Evolutionary conservation across 2,329 filamentous ascomycete genomes (phyloP).

Genomic region (Elsinoe fawcettii): DNA sequence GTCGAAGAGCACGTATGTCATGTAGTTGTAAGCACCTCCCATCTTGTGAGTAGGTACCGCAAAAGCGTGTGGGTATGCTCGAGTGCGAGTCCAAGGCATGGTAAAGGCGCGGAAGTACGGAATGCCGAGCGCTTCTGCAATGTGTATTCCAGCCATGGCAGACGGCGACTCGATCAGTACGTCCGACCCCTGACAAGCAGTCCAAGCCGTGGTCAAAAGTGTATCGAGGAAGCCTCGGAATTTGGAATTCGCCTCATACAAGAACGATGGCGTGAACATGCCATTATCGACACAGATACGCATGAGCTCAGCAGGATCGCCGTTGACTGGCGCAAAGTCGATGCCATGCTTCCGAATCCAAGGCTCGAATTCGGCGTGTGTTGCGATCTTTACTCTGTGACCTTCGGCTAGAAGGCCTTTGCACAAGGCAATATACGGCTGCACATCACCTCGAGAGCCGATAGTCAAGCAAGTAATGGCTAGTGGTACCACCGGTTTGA

Average conservation of each 20-base stretch:
- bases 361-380: conserved; percentile 77
- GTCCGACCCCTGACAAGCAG: conserved; percentile 77
- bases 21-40: conserved; percentile 90
- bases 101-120: conserved; percentile 97
- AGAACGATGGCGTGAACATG: conserved; percentile 89
- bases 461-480: conserved; percentile 91
- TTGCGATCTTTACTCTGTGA: conserved; percentile 79
- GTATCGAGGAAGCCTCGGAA: conserved; percentile 96
- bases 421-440: conserved; percentile 94
- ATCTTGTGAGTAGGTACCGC: conserved; percentile 87
- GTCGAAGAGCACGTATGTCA: conserved; percentile 94
- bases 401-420: conserved; percentile 84
- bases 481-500: conserved; percentile 74
- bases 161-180: conserved; percentile 91
- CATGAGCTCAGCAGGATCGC: conserved; percentile 92
- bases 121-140: conserved; percentile 84
- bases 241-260: conserved; percentile 75
- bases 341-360: conserved; percentile 94
- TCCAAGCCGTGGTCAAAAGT: conserved; percentile 72
- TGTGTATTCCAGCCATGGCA: conserved; percentile 96
- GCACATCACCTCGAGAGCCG: conserved; percentile 89
- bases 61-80: conserved; percentile 94
- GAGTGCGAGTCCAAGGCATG: conserved; percentile 96
- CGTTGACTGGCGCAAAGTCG: conserved; percentile 79
- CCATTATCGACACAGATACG: conserved; percentile 92